A percentile compares a stretch with the other conserved stretches of the same genome.
phyloP scores from a whole-genome alignment of 2,329 filamentous ascomycete genomes.

The Pseudogymnoascus sp. region DNA sequence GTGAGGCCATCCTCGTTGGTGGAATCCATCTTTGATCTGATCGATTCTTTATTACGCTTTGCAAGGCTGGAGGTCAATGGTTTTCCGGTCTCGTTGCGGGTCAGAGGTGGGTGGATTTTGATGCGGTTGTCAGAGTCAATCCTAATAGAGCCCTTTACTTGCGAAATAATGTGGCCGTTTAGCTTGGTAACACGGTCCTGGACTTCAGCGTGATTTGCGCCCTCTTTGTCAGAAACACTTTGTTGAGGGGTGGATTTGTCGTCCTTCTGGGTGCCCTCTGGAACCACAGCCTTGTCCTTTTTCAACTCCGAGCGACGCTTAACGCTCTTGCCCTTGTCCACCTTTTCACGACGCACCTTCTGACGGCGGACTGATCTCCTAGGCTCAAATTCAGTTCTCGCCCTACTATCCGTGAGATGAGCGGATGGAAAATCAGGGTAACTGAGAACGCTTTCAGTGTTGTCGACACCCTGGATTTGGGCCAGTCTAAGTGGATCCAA shows the following conservation, averaged over 20 bases:
- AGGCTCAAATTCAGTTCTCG: background rate
- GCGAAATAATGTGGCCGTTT: background rate
- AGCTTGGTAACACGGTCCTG: background rate
- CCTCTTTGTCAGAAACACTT: background rate
- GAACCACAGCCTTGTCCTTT: background rate
- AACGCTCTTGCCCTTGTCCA: background rate
- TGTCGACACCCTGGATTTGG: background rate
- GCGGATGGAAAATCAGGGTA: background rate
- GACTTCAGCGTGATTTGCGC: background rate
- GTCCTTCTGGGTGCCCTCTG: background rate
- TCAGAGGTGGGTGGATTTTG: background rate
- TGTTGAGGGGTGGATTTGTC: background rate
- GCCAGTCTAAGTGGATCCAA: background rate
- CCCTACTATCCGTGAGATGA: background rate
- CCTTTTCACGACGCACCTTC: background rate
- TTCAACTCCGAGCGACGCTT: background rate
- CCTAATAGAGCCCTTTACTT: background rate
- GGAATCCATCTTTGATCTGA: background rate
- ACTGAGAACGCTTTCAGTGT: background rate
- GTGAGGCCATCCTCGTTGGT: background rate
- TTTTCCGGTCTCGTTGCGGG: background rate
- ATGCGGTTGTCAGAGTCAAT: background rate
- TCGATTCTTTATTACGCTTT: background rate
- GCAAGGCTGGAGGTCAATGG: background rate
- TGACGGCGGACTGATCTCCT: background rate